These are phyloP conservation scores for Pseudogymnoascus sp. DNA, from an alignment of 2,329 filamentous ascomycete species.

Conservation along the genomic window DNA sequence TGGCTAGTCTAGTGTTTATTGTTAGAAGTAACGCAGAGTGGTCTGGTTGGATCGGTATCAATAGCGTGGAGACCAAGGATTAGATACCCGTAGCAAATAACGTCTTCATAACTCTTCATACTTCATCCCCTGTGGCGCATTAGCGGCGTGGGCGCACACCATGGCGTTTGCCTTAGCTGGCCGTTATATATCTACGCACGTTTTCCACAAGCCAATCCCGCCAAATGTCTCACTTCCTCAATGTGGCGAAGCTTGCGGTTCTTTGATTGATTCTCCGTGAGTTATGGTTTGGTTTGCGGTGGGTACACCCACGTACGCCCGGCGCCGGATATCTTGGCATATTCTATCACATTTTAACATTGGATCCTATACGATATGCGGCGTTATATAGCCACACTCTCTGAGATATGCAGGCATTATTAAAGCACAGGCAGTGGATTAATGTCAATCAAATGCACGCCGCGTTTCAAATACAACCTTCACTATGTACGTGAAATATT, in stretches of 20 bases:
- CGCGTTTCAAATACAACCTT: slow-evolving; percentile 5
- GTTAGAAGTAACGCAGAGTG: not conserved
- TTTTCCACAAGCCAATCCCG: not conserved
- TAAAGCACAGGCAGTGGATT: not conserved
- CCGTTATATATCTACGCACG: not conserved
- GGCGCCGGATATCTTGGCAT: not conserved
- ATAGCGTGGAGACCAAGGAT: not conserved
- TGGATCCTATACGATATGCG: not conserved
- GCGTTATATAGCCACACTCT: not conserved
- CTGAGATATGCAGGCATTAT: not conserved
- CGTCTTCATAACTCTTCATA: not conserved
- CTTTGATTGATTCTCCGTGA: not conserved
- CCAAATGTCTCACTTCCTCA: not conserved
- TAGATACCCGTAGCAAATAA: slow-evolving; percentile 1
- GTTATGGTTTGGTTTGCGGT: not conserved
- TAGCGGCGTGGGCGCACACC: not conserved
- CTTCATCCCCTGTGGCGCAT: not conserved
- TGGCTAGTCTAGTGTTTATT: slow-evolving; percentile 2
- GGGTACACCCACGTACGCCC: not conserved
- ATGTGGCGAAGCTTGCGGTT: slow-evolving; percentile 3
- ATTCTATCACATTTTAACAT: not conserved
- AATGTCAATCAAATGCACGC: not conserved
- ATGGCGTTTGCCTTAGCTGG: not conserved
- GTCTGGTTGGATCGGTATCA: not conserved
- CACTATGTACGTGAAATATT: not conserved